Percentiles rank a stretch among this genome's conserved stretches.
These are phyloP conservation scores for Vicia villosa DNA, from an alignment of 306 rosid species.

Conservation along the genomic window DNA sequence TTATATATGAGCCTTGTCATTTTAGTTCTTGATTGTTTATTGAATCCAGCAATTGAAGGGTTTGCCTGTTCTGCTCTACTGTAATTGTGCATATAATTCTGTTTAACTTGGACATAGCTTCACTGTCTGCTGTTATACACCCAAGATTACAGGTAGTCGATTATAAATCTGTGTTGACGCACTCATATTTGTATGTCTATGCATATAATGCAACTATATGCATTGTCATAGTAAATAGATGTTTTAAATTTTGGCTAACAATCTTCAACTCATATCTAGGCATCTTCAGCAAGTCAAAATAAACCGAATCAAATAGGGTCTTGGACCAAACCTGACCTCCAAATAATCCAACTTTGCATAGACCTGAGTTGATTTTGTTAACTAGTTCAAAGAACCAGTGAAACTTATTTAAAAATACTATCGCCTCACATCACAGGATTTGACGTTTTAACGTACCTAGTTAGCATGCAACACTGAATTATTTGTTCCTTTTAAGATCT, in stretches of 20 bases:
- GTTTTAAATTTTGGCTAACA: neutral
- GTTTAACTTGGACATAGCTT: neutral
- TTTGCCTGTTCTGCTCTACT: neutral
- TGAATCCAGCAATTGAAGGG: neutral
- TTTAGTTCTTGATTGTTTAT: neutral
- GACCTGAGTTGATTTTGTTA: neutral
- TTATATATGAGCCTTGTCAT: neutral
- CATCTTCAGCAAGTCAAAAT: neutral
- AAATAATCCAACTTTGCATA: neutral
- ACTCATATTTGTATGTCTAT: neutral
- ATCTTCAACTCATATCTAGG: neutral
- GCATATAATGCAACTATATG: neutral
- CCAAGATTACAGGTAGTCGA: neutral
- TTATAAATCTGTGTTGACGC: neutral
- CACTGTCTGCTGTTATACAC: neutral
- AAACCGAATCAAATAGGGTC: neutral
- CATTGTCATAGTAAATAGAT: neutral
- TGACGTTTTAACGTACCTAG: neutral
- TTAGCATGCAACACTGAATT: neutral
- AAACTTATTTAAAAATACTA: neutral
- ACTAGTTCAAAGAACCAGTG: neutral
- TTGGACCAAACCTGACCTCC: neutral
- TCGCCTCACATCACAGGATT: neutral
- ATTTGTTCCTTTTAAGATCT: neutral
- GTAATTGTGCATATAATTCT: slow-evolving; percentile 14